Base-by-base conservation (phyloP, 805 yeast species). In the Ogataea paradorogensis region DNA sequence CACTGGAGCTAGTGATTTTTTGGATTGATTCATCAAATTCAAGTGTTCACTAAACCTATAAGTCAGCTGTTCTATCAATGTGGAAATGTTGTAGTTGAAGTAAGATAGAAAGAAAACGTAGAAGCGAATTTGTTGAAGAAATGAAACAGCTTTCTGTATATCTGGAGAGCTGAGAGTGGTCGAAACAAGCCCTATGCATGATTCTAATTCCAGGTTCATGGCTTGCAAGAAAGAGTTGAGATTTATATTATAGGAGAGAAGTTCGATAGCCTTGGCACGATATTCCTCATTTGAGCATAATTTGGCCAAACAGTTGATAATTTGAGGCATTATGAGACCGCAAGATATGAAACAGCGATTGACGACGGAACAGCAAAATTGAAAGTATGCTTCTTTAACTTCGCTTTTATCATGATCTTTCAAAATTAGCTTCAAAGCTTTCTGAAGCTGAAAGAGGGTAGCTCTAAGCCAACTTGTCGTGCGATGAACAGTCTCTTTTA, bases 391-490 rank as follows among this genome's bases (percentile, higher is more conserved):
- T 14, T 49, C 42, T 33, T 59, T 56, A 5, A 71, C 71, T 36
- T 23, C 25, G 7, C 4, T 23, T 11, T 66, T 62, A 1, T 54
- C 51, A 5, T 52, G 29, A 9, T 42, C 33, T 14, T 47, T 50
- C 11, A 55, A 29, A 16, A 73, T 58, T 2, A 65, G 49, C 16
- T 62, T 56, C 5, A 81, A 42, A 0, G 82, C 76, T 13, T 69
- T 56, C 33, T 63, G 62, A 3, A 79, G 62, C 50, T 81, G 85
- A 13, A 58, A 50, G 4, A 73, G 58, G 0, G 84, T 77, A 0
- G 73, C 79, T 10, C 55, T 63, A n/a, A 78, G 53, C 87, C 87
- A 80, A 11, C 70, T 49, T 6, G 63, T 62, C 4, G 75, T 69
- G 51, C 84, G 62, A 45, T 58, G 63, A 5, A 35, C 22, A 15